Percentiles rank a stretch among this genome's conserved stretches.
Conservation (phyloP, 129 eudicot genomes). For the Kitagawia praeruptora region DNA sequence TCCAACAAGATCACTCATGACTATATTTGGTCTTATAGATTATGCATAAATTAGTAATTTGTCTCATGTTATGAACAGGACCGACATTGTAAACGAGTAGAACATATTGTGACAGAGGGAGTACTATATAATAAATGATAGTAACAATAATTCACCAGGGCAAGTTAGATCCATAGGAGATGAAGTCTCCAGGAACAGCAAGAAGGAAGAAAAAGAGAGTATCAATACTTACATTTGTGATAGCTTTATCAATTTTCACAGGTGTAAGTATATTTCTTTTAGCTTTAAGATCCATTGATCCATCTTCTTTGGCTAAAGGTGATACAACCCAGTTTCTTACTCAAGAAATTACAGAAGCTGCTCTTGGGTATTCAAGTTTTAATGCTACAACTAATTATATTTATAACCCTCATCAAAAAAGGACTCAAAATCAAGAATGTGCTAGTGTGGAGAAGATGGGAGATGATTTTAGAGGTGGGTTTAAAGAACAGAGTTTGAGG, state of each 20-base stretch:
- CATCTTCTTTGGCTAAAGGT: slow-evolving; percentile 17
- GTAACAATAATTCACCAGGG: neutral
- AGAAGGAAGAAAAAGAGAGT: slow-evolving; percentile 26
- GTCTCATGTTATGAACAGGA: no score
- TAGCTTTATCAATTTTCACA: slow-evolving; percentile 40
- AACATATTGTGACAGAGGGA: no score
- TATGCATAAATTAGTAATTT: no score
- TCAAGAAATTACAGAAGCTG: slow-evolving; percentile 5
- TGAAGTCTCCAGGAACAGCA: neutral
- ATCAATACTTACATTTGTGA: slow-evolving; percentile 22
- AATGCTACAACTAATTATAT: neutral
- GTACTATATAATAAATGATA: neutral
- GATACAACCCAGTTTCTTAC: neutral
- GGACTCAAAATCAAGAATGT: slow-evolving; percentile 24
- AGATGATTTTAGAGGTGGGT: slow-evolving; percentile 42
- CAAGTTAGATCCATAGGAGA: neutral
- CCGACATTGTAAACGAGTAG: no score
- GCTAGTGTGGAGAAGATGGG: slow-evolving; percentile 82
- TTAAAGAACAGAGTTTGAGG: slow-evolving; percentile 34
- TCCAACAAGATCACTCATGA: no score
- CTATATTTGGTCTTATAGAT: no score
- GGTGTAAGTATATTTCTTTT: slow-evolving; percentile 37
- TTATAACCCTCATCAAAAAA: neutral
- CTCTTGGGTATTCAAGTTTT: neutral
- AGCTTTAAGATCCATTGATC: slow-evolving; percentile 47